Base-by-base conservation (phyloP, 768 basidiomycete genomes). In the Astraeus odoratus region DNA sequence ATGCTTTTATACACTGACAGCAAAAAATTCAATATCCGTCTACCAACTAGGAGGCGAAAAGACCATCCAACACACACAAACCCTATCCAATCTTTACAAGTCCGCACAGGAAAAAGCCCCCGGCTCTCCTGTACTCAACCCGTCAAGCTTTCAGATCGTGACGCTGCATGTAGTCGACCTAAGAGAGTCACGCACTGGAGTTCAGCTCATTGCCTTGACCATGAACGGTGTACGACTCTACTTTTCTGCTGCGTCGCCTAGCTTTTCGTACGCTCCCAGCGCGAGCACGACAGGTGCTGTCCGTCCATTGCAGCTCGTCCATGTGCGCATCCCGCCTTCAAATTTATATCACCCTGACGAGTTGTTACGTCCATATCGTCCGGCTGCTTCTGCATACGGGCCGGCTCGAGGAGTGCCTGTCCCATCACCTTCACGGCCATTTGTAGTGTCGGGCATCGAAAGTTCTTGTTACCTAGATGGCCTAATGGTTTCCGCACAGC, bases 151-250 rank as follows among this genome's bases (percentile, higher is more conserved):
- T 58, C 73, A 77, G 44, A 77, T 95, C 46, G 69, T 81, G 24
- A 69, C 75, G 19, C 61, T 95, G 36, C 86, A 93, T 59, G 73
- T 82, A 20, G 65, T 95, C 29, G 73, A 78, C 31, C 72, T 72
- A 8, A 64, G 71, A 10, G 86, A 89, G 59, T 83, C 86, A 22
- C 81, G 79, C 13, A 67, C 75, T 20, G 78, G 78, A 12, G 67
- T 87, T 10, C 87, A 89, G 46, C 73, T 98, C 8, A 70, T 96
- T 39, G 91, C 85, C 1, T 66, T 94, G 38, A 91, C 92, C 19
- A 70, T 74, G 23, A 92, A 83, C 42, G 93, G 89, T 10, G 78
- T 86, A 3, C 81, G 94, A 40, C 71, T 95, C 1, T 97, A 89
- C 69, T 91, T 96, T 59, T 76, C 76, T 1, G 75, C 83, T 3